These are phyloP conservation scores for Wickerhamiella siamensis DNA, from an alignment of 805 yeast genomes.

Conservation along the genomic window DNA sequence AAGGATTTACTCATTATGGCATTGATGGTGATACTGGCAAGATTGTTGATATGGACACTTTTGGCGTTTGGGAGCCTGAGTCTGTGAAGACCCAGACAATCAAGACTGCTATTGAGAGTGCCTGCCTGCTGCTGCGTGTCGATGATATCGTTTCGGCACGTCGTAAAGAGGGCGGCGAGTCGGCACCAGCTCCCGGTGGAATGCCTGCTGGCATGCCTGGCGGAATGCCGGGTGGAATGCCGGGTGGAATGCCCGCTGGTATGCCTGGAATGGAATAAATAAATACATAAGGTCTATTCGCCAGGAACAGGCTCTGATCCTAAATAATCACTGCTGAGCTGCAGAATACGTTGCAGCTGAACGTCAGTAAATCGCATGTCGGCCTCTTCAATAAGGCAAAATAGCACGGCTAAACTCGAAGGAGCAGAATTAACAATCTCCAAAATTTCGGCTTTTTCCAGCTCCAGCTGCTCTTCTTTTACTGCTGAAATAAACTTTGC, in stretches of 20 bases:
- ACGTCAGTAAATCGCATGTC: constrained; percentile 70
- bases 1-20: constrained; percentile 75
- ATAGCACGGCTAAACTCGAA: constrained; percentile 60
- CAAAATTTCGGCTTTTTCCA: constrained; percentile 71
- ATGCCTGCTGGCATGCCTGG: constrained; percentile 17
- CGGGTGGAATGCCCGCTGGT: constrained; percentile 13
- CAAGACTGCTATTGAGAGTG: constrained; percentile 96
- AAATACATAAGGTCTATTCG: not conserved
- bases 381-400: constrained; percentile 79
- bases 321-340: constrained; percentile 33
- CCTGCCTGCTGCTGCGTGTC: constrained; percentile 83
- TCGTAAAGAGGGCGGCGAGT: constrained; percentile 32
- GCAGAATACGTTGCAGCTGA: constrained; percentile 44
- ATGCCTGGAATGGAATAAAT: constrained; percentile 8
- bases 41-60: constrained; percentile 86
- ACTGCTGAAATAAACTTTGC: constrained; percentile 32
- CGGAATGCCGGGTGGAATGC: constrained; percentile 13
- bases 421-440: constrained; percentile 79
- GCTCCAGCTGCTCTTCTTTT: constrained; percentile 30
- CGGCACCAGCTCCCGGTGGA: constrained; percentile 10
- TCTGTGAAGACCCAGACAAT: constrained; percentile 92
- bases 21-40: constrained; percentile 91
- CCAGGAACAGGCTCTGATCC: constrained; percentile 23
- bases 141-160: constrained; percentile 97
- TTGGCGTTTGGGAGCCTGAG: constrained; percentile 99